phyloP scores from a whole-genome alignment of 148 eudicot genomes.

The Rheum nobile region DNA sequence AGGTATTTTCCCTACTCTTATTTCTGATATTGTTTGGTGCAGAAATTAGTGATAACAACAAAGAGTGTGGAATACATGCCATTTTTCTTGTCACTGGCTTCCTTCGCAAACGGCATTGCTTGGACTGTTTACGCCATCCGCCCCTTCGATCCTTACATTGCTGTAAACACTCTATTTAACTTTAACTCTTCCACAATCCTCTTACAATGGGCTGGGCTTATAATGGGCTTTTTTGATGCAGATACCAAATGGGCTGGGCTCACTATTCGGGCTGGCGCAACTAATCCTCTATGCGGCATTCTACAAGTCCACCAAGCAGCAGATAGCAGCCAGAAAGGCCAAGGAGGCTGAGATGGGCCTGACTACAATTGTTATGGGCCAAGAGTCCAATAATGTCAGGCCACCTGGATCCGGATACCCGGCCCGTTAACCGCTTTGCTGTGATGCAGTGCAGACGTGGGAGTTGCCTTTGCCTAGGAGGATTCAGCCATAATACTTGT shows the following conservation, averaged over 20 bases:
- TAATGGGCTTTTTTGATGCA: constrained; percentile 10
- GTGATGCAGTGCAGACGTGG: not conserved
- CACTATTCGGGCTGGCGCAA: constrained; percentile 47
- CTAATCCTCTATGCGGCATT: constrained; percentile 44
- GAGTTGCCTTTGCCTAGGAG: not conserved
- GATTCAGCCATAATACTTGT: not conserved
- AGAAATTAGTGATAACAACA: constrained; percentile 74
- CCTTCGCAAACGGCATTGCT: constrained; percentile 59
- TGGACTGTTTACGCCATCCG: constrained; percentile 71
- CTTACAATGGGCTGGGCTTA: not conserved
- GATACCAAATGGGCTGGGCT: constrained; percentile 69
- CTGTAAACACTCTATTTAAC: constrained; percentile 21
- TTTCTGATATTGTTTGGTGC: no score
- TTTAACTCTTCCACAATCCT: not conserved
- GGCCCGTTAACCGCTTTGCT: not conserved
- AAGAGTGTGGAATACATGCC: constrained; percentile 95
- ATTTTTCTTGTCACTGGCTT: constrained; percentile 49
- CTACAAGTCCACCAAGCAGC: constrained; percentile 49
- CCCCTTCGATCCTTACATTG: constrained; percentile 55
- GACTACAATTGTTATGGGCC: not conserved
- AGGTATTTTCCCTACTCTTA: no score
- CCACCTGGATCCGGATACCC: not conserved
- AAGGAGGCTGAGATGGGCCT: constrained; percentile 25
- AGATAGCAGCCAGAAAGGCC: constrained; percentile 31
- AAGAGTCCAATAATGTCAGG: not conserved